These are phyloP conservation scores for Colletotrichum sp. DNA, from an alignment of 2,329 filamentous ascomycete species.

Conservation along the genomic window DNA sequence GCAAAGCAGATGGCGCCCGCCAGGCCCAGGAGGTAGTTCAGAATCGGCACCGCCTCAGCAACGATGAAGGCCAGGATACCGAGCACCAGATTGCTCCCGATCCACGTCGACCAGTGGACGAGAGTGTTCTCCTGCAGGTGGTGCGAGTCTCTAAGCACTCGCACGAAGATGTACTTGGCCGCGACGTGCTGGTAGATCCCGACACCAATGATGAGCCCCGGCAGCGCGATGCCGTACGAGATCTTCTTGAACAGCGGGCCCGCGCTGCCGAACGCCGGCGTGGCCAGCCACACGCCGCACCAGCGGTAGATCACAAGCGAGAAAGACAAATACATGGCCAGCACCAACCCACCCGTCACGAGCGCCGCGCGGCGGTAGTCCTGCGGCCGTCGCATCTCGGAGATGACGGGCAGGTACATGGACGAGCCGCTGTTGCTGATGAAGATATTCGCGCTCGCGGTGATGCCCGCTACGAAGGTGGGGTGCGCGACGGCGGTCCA, in stretches of 20 bases:
- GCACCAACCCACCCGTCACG: neutral
- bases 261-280: constrained; percentile 51
- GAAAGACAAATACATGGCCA: neutral
- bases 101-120: constrained; percentile 52
- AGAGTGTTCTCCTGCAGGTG: constrained; percentile 53
- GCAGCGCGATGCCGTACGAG: constrained; percentile 54
- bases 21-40: constrained; percentile 57
- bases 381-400: constrained; percentile 45
- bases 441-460: constrained; percentile 50
- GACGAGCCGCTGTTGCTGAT: constrained; percentile 34
- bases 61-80: constrained; percentile 48
- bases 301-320: constrained; percentile 43
- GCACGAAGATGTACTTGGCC: constrained; percentile 54
- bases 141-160: constrained; percentile 47
- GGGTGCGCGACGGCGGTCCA: constrained; percentile 35
- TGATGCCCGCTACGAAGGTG: neutral
- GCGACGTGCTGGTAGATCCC: constrained; percentile 56
- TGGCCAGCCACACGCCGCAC: constrained; percentile 47
- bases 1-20: constrained; percentile 35
- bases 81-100: constrained; percentile 46
- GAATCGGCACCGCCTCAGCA: constrained; percentile 54
- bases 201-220: constrained; percentile 55
- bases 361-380: neutral
- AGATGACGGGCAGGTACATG: constrained; percentile 59
- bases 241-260: constrained; percentile 51